Evolutionary conservation across 257 asterid genomes (phyloP), one percentile per base, ranked within the genome.

Genomic region (Solanum paucissectum): DNA sequence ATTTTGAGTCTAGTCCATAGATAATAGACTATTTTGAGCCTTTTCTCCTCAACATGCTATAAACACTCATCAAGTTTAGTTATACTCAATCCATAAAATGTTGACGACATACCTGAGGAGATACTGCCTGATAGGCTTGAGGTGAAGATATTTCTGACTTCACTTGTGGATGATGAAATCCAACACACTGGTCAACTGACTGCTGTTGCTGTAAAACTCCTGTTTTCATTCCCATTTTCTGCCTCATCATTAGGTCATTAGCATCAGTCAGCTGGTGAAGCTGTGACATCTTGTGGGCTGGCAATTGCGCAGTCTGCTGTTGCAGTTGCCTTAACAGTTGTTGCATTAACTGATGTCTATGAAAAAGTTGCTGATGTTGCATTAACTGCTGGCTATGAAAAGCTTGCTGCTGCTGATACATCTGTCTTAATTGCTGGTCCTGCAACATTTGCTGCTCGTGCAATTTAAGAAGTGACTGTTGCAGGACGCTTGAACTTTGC

Each of bases 61-160:
- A 55, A 55, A 20, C 64, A 55, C 64, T 55, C 64, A 20, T 55
- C 64, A 55, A 55, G 64, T 55, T 55, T 55, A 55, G 11, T 55
- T 18, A 55, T 55, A 55, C 25, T 18, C 64, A 20, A 55, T 55
- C 64, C 64, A 23, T 60, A 60, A 60, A 60, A 60, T 23, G 69
- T 23, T n/a, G 29, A 60, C 14, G 29, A 60, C 69, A 60, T 60
- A 96, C 90, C 91, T 94, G 98, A 44, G 98, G 98, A 37, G 98
- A 96, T 84, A 90, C 89, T 23, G 91, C 93, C 92, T 93, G 98
- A 90, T 93, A 94, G 90, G 90, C 87, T 91, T 93, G 98, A 73
- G 98, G 98, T 10, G 98, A 93, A 23, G 99, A 92, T 83, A 93
- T 75, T 82, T 95, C 98, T 37, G 96, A 20, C 89, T 95, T 96